Percentiles rank a stretch among this genome's conserved stretches.
These are phyloP conservation scores for Phaseolus lunatus DNA, from an alignment of 306 rosid species.

Conservation along the genomic window DNA sequence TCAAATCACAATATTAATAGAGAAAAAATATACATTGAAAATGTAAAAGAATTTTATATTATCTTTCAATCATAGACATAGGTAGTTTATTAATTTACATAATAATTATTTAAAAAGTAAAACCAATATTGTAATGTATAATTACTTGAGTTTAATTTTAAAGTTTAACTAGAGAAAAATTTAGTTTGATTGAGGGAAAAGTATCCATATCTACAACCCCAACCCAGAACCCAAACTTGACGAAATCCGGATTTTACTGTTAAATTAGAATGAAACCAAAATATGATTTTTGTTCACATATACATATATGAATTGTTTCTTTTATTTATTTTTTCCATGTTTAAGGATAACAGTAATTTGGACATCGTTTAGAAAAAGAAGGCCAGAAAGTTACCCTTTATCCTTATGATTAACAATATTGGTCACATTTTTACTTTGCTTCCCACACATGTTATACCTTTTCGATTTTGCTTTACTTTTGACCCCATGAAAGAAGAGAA, in stretches of 20 bases:
- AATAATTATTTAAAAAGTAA: too few relatives aligned
- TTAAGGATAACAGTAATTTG: background rate
- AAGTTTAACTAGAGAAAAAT: background rate
- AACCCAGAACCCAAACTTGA: background rate
- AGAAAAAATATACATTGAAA: too few relatives aligned
- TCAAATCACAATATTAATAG: background rate
- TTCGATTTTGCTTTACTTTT: constrained; percentile 20
- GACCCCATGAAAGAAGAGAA: constrained; percentile 38
- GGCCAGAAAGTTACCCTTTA: constrained; percentile 12
- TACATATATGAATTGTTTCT: background rate
- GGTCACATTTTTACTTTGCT: constrained; percentile 6
- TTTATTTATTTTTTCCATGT: background rate
- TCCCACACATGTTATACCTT: constrained; percentile 29
- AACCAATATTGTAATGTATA: too few relatives aligned
- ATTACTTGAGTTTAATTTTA: too few relatives aligned
- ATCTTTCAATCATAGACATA: too few relatives aligned
- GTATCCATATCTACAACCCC: background rate
- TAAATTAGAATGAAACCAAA: background rate
- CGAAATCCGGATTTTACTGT: background rate
- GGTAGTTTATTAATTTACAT: too few relatives aligned
- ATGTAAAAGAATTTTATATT: too few relatives aligned
- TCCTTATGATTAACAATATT: background rate
- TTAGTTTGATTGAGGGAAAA: background rate
- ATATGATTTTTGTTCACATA: background rate
- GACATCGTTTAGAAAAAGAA: background rate